These are phyloP conservation scores for Porpolomopsis calyptriformis DNA, from an alignment of 768 basidiomycete species.

Conservation along the genomic window DNA sequence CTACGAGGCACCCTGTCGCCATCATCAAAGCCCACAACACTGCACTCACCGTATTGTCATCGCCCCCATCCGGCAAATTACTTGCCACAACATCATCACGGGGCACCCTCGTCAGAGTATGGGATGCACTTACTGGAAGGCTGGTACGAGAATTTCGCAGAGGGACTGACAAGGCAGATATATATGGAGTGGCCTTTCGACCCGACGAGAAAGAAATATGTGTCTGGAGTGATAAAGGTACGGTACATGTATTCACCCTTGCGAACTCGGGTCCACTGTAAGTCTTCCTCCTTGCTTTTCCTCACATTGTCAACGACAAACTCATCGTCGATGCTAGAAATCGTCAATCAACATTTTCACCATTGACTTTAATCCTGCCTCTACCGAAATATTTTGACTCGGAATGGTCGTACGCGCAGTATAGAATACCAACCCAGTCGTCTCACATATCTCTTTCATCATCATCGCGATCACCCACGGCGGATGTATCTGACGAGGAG, in stretches of 20 bases:
- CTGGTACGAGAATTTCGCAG: constrained; percentile 72
- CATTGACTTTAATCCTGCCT: constrained; percentile 68
- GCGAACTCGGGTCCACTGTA: constrained; percentile 54
- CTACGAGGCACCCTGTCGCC: constrained; percentile 56
- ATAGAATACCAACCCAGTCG: constrained; percentile 76
- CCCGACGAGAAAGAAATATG: constrained; percentile 79
- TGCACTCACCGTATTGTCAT: constrained; percentile 65
- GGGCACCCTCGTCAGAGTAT: constrained; percentile 81
- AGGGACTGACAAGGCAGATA: constrained; percentile 83
- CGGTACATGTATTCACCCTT: constrained; percentile 81
- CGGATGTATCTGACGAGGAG: constrained; percentile 69
- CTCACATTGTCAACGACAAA: background rate
- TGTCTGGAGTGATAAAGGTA: constrained; percentile 94
- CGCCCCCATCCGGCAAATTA: constrained; percentile 66
- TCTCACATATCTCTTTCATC: constrained; percentile 74
- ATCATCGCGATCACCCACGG: constrained; percentile 39
- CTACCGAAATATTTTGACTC: constrained; percentile 87
- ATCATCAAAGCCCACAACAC: constrained; percentile 80
- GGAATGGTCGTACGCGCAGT: constrained; percentile 95
- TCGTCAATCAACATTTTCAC: constrained; percentile 75
- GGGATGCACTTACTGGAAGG: constrained; percentile 67
- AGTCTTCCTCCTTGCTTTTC: constrained; percentile 21
- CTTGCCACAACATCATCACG: constrained; percentile 76
- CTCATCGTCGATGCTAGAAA: constrained; percentile 37
- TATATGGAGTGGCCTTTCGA: constrained; percentile 83